Percentiles rank a stretch among this genome's conserved stretches.
These are phyloP conservation scores for Trichoderma sp. DNA, from an alignment of 2,329 filamentous ascomycete genomes.

Conservation along the genomic window DNA sequence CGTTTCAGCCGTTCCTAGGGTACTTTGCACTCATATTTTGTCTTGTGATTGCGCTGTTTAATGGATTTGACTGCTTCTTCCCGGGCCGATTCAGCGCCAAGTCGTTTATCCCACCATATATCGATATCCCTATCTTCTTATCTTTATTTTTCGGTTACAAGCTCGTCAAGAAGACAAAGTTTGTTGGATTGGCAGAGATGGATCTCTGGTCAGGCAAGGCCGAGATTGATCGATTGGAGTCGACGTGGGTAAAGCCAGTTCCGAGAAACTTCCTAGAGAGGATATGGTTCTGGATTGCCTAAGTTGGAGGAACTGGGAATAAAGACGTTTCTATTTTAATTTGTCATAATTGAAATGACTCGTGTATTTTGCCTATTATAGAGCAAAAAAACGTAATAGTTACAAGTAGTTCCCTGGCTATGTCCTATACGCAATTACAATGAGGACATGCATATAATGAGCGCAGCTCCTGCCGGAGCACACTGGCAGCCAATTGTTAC, in stretches of 20 bases:
- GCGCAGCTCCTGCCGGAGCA: background rate
- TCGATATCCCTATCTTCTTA: conserved; percentile 71
- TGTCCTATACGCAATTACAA: background rate
- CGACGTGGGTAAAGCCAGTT: conserved; percentile 42
- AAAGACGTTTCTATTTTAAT: background rate
- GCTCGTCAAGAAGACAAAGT: conserved; percentile 62
- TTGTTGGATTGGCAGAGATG: conserved; percentile 45
- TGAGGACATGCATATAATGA: background rate
- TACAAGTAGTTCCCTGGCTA: too few species aligned
- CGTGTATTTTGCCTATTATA: background rate
- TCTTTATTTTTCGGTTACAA: conserved; percentile 67
- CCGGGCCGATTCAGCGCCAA: conserved; percentile 51
- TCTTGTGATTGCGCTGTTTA: conserved; percentile 68
- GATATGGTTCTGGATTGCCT: conserved; percentile 49
- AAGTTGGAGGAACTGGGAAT: background rate
- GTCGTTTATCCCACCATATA: conserved; percentile 68
- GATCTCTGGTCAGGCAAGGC: conserved; percentile 48
- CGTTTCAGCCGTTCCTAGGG: conserved; percentile 69
- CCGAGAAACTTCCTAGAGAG: conserved; percentile 46
- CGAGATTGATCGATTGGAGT: conserved; percentile 45
- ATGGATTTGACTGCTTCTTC: conserved; percentile 74
- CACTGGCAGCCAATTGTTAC: background rate
- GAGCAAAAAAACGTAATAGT: background rate
- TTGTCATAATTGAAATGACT: background rate
- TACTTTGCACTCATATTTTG: conserved; percentile 66